A percentile compares a stretch with the other conserved stretches of the same genome.
Evolutionary conservation across 371 early-diverging fungal genomes (phyloP).

Genomic region (Dinochytrium kinnereticum): DNA sequence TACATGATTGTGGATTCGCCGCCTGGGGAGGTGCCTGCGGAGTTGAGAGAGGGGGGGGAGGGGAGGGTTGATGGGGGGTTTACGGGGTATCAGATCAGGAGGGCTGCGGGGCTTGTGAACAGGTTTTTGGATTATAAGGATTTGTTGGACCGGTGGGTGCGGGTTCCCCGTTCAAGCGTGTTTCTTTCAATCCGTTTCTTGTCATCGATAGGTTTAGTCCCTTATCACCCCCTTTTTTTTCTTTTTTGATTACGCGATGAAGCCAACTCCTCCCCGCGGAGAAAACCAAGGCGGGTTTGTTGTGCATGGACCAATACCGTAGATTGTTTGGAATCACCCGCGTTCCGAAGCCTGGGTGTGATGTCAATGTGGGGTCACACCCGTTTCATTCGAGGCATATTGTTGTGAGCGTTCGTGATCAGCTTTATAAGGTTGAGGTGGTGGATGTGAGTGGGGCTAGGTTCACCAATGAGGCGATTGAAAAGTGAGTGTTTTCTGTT

Average conservation of each 20-base stretch:
- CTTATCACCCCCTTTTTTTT: no score
- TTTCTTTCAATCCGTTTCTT: background rate
- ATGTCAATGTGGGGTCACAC: conserved; percentile 46
- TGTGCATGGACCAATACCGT: conserved; percentile 90
- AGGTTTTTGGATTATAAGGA: conserved; percentile 77
- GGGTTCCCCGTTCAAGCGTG: background rate
- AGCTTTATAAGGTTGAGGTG: conserved; percentile 73
- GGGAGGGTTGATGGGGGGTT: conserved; percentile 57
- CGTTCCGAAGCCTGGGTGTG: conserved; percentile 65
- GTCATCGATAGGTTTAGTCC: no score
- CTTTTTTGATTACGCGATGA: no score
- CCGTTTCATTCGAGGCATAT: conserved; percentile 68
- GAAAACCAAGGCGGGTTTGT: conserved; percentile 63
- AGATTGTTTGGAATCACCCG: conserved; percentile 79
- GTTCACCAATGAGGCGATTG: conserved; percentile 71
- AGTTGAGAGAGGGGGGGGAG: conserved; percentile 36
- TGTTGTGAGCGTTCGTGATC: conserved; percentile 74
- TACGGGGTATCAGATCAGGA: conserved; percentile 67
- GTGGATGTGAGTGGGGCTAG: conserved; percentile 46
- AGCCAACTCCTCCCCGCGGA: conserved; percentile 76
- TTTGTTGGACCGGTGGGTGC: conserved; percentile 64
- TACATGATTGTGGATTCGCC: conserved; percentile 56
- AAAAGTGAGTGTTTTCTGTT: conserved; percentile 55
- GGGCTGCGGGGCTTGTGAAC: conserved; percentile 76
- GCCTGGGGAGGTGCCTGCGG: conserved; percentile 32